Evolutionary conservation across 1,139 yeast genomes (phyloP), one percentile per base, ranked within the genome.

Genomic region (Lizanozyma gosingica): DNA sequence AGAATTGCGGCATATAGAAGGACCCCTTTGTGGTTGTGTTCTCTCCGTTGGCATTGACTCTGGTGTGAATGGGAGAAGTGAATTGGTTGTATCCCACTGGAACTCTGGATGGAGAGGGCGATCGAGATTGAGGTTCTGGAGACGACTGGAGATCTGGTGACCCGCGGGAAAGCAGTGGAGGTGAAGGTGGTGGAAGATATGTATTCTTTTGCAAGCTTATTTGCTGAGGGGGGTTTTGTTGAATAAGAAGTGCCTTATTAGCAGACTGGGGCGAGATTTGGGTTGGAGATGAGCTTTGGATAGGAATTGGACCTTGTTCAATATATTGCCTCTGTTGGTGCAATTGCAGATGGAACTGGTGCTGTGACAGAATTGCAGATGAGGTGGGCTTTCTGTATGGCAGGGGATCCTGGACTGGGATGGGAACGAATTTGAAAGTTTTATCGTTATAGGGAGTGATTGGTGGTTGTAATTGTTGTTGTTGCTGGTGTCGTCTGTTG

Each of bases 1-100:
- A 69, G 49, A 60, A 69, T 43, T 65, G 67, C 4, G 73, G 71
- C 22, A 62, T 61, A 49, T 65, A 65, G 45, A 68, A 67, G 41
- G 52, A 50, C n/a, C n/a, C n/a, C n/a, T n/a, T n/a, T n/a, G n/a
- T n/a, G n/a, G n/a, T n/a, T n/a, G n/a, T n/a, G 16, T 50, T 51
- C 33, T 49, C 48, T 3, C 45, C 52, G 17, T 47, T 47, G 40
- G 29, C 29, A 22, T 50, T 46, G 34, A 52, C 43, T 35, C 50
- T 55, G 14, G 55, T 55, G 43, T 57, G 59, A 4, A 55, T 43
- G 15, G 71, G 71, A 1, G 69, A 62, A 1, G 58, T 50, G 38
- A 51, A 52, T 39, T 48, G 37, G 51, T 42, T 37, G 34, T 39
- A 39, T 35, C 35, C 38, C 35, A 37, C 38, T n/a, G 37, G 36